Evolutionary conservation across 2,329 filamentous ascomycete species (phyloP), one percentile per base, ranked within the genome.

Genomic region (Lecanoromycetidae sp.): DNA sequence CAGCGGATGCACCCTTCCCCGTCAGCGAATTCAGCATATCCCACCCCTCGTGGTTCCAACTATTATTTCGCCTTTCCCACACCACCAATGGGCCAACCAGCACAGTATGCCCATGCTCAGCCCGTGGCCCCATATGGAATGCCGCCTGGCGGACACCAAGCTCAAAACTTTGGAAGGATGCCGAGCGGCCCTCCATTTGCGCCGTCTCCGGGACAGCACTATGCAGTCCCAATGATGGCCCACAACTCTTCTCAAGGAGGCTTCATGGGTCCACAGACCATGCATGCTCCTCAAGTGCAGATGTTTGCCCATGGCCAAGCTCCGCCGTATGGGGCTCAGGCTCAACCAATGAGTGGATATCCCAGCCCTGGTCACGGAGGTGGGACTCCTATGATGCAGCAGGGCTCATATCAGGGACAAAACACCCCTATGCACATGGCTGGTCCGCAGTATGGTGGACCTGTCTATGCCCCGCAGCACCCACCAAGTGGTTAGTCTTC

Each of bases 381-480:
- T 17, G 86, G 91, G 10, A 82, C 86, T 2, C 87, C 93, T 80
- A 96, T 96, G 90, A 84, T 82, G 58, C 88, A 88, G 55, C 87
- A 94, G 66, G 86, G 86, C 46, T 95, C 88, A 23, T 90, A 95
- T 59, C 88, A 94, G 63, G 87, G 88, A 33, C 87, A 93, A 61
- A 71, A 71, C 48, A 71, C 71, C 39, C 70, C 79, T 69, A 70
- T 83, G 76, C 74, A 70, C 54, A 85, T 88, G 80, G 84, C 80
- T 57, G 82, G 82, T 35, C 80, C 72, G 44, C 82, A 82, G 60
- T 85, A 82, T 59, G 82, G 80, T 58, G 84, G 87, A 60, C 82
- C 83, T 30, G 77, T 79, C 44, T 87, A 82, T 63, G 71, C 72
- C 50, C 76, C 78, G 26, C 83, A 83, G 56, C 83, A 84, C 55